Base-by-base conservation (phyloP, 2,329 filamentous ascomycete genomes). In the Annulohypoxylon truncatum region DNA sequence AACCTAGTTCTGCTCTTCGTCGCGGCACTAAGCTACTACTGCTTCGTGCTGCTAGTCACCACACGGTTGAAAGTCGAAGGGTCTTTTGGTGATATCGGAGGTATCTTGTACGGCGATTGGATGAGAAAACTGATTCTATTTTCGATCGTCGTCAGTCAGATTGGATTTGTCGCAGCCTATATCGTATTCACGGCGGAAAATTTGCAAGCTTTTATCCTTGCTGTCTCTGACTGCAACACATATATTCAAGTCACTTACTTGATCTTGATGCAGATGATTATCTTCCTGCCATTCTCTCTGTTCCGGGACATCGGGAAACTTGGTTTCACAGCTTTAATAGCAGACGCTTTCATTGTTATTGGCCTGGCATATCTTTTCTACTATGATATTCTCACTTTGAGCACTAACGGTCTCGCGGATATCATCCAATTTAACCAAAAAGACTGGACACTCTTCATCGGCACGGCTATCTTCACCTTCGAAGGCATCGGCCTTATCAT, bases 381-480 rank as follows among this genome's bases (percentile, higher is more conserved):
- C 82, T 98, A 94, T 80, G 96, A 98, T 76, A 85, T 98, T 68
- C 83, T 92, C 71, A 97, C 95, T 1, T 89, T 99, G 54, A 89
- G 89, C 68, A 83, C 82, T 50, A 85, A 93, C 61, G 93, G 93
- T 10, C 81, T 97, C 22, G 86, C 93, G 4, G 96, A 99, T 77
- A 94, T 98, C 75, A 87, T 92, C 72, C 86, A 91, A 75, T 98
- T 99, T 85, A 99, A 99, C 82, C 80, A 90, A 40, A 89, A 91
- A 66, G 91, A 94, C 77, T 99, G 96, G 96, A 97, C 96, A 0
- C 86, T 99, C 3, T 98, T 99, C 78, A 99, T 99, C 73, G 96
- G 96, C 67, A 99, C 96, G 0, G 96, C 96, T 26, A 98, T 99
- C 77, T 99, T 99, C 82, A 98, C 96, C 0, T 99, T 98, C 76